Evolutionary conservation across 176 grass and related monocot species (phyloP), one percentile per base, ranked within the genome.

Genomic region (Oryza coarctata): DNA sequence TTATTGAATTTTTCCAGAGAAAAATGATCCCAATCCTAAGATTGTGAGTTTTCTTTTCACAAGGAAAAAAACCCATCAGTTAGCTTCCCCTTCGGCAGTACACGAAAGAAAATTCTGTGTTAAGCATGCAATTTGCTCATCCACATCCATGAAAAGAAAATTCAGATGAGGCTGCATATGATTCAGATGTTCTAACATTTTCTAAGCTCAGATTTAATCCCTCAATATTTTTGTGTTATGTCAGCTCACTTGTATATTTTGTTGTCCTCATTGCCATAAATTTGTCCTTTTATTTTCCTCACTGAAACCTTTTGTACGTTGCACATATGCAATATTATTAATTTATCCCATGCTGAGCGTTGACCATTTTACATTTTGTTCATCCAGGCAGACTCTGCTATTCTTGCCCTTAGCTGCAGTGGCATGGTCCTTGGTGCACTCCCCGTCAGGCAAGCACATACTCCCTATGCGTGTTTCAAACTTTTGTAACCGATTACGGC

Each of bases 381-480:
- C 76, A 34, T 67, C 75, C 80, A 97, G 94, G 94, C 94, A 80
- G 94, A 97, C 82, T 80, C 90, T 84, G 94, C 94, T 65, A 94
- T 97, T 90, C 36, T 83, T 70, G 94, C 94, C 84, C 90, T 97
- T 76, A 94, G 81, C 60, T 94, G 90, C 45, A 97, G 94, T 83
- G 94, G 94, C 40, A 72, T 87, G 69, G 23, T 92, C 88, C 83
- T 97, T 72, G 92, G 92, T 40, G 58, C 77, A 14, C 92, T 94
- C 39, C 94, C 92, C 27, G 87, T 97, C 88, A 94, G 94, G 94
- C 77, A 90, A 83, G 65, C 40, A 70, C 62, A 71, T 65, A 29
- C 17, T 49, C 65, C 29, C 15, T 7, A 45, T 58, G 39, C 66
- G 25, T 86, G 57, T 65, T 76, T 2, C 1, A 12, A 35, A 64